Evolutionary conservation across 1,139 yeast genomes (phyloP).

Genomic region (Lodderomyces parapsilosis): DNA sequence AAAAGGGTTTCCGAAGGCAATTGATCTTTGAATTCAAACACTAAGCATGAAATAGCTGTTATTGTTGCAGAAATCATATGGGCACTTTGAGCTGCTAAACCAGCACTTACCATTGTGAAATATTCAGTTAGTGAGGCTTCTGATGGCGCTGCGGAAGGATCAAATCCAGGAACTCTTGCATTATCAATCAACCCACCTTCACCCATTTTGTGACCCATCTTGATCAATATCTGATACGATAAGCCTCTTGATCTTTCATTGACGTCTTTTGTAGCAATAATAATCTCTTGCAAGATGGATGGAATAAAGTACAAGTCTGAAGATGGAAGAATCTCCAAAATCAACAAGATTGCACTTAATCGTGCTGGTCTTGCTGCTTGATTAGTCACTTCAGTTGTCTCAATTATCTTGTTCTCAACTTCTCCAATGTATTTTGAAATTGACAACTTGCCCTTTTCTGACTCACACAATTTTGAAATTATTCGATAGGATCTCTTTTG

Average conservation of each 20-base stretch:
- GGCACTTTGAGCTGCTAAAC: constrained; percentile 89
- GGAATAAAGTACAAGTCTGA: constrained; percentile 76
- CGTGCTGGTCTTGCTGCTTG: constrained; percentile 82
- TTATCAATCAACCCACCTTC: constrained; percentile 70
- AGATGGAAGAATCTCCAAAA: constrained; percentile 61
- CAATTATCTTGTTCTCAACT: constrained; percentile 59
- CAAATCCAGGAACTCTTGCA: constrained; percentile 68
- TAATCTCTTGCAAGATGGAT: constrained; percentile 78
- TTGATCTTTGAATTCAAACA: constrained; percentile 77
- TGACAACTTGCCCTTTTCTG: constrained; percentile 61
- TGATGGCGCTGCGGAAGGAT: constrained; percentile 55
- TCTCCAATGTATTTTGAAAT: constrained; percentile 51
- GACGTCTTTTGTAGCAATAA: constrained; percentile 87
- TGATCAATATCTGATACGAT: constrained; percentile 72
- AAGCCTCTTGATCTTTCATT: constrained; percentile 88
- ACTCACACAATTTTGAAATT: constrained; percentile 65
- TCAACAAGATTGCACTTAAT: constrained; percentile 60
- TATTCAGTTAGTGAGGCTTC: constrained; percentile 75
- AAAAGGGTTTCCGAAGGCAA: constrained; percentile 56
- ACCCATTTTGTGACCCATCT: constrained; percentile 78
- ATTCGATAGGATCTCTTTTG: constrained; percentile 93
- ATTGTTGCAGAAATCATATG: constrained; percentile 97
- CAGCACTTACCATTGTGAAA: constrained; percentile 94
- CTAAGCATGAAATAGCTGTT: constrained; percentile 82
- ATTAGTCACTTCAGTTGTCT: constrained; percentile 59